Evolutionary conservation across 2,329 filamentous ascomycete genomes (phyloP), one percentile per base, ranked within the genome.

Genomic region (Sclerotinia minor): DNA sequence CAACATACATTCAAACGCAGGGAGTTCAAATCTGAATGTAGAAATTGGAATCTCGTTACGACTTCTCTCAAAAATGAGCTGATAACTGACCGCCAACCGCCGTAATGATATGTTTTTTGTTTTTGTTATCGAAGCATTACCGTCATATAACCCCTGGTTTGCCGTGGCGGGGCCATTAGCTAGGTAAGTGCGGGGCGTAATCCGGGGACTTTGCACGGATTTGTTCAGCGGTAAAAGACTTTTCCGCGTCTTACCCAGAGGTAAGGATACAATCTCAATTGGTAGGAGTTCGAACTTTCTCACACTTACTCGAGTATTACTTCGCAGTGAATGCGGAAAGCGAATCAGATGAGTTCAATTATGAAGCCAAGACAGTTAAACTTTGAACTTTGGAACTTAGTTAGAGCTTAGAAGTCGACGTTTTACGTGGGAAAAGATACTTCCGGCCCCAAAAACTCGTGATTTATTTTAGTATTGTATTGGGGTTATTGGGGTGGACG

Each of bases 371-470:
- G n/a, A n/a, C 32, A 44, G 63, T 41, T 17, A 17, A 41, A 41
- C 38, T 41, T 41, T 41, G 38, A 15, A 41, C 38, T 41, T 38
- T 4, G 38, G 38, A 13, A 13, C 38, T 41, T 13, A 41, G 38
- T 41, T 11, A 41, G 38, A 41, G 13, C 38, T 41, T 15, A 41
- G 9, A 41, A 41, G 38, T 24, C 19, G 21, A 58, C 57, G 9
- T 8, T 60, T n/a, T 8, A 6, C n/a, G 29, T 53, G 64, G 64
- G 19, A 53, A 67, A 67, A 61, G 32, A 67, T 61, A 67, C 44
- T 45, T 60, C 64, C 64, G 64, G n/a, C 2, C 2, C 21, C 19
- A 52, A 52, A 52, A 52, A 21, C 58, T 17, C 44, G 38, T 67
- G 54, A 67, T 47, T 63, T 32, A 67, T 47, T 61, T 32, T n/a